Evolutionary conservation across 768 basidiomycete genomes (phyloP), one percentile per base, ranked within the genome.

Genomic region (Russula vinacea): DNA sequence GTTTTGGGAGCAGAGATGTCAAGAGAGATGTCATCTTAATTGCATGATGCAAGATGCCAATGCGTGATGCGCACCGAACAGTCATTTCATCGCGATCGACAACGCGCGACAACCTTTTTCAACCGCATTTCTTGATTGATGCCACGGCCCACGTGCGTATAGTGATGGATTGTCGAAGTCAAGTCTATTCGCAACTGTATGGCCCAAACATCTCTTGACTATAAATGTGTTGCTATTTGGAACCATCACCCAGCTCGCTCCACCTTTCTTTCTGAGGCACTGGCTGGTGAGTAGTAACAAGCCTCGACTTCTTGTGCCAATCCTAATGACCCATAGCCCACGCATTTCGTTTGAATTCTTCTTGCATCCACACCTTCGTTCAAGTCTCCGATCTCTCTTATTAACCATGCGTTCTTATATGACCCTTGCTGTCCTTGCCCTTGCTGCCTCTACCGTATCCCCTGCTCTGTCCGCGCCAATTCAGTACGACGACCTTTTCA

Each of bases 271-370:
- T 24, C 22, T 16, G 7, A 35, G 62, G 44, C 57, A 64, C 62
- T 58, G 62, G 62, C 58, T 58, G 62, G 62, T 64, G 19, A n/a
- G n/a, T n/a, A 56, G 62, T 26, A 16, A 22, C 3, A 7, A 54
- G 17, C 16, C 26, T 56, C 9, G n/a, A n/a, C 29, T 37, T 42
- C 22, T 35, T 37, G 11, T 22, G 10, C 37, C 50, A 14, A 58
- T 44, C 17, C 10, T 22, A 5, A 47, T 14, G 19, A 10, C 17
- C 33, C 35, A n/a, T 24, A 63, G 62, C 22, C 62, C 33, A 37
- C 35, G 45, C 56, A 1, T 39, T 35, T 14, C 6, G 5, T 44
- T 47, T 19, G 5, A 24, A 45, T 44, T 17, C 26, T 22, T 17
- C 32, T 47, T 63, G 26, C 57, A 53, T 53, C 37, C 42, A 26